Conservation (phyloP, 2,329 filamentous ascomycete species). For the Ascochyta clinopodiicola region DNA sequence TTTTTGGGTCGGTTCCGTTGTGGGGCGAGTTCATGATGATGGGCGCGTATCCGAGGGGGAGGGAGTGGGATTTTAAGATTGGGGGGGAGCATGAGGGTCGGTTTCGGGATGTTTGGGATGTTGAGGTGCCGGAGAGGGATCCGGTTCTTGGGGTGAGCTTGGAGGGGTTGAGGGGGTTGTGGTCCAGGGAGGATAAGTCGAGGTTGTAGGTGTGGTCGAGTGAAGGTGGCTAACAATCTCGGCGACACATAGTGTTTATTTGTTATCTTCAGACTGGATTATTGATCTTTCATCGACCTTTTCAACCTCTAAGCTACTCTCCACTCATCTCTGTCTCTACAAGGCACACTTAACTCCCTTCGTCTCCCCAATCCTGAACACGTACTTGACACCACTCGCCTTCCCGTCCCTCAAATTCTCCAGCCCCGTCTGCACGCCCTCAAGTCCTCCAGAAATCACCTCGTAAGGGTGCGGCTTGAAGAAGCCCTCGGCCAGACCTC, state of each 20-base stretch:
- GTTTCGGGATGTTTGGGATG: conserved; percentile 55
- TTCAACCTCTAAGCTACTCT: too few relatives aligned
- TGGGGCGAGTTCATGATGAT: conserved; percentile 61
- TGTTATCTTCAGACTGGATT: too few relatives aligned
- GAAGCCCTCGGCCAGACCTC: conserved; percentile 58
- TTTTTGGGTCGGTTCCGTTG: conserved; percentile 48
- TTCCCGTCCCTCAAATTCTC: conserved; percentile 64
- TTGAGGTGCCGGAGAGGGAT: conserved; percentile 55
- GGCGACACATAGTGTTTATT: too few relatives aligned
- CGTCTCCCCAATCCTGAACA: conserved; percentile 63
- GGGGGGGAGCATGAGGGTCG: conserved; percentile 54
- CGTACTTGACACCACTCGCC: conserved; percentile 69
- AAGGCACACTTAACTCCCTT: conserved; percentile 16
- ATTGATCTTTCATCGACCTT: too few relatives aligned
- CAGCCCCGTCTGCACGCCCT: conserved; percentile 61
- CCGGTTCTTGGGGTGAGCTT: conserved; percentile 52
- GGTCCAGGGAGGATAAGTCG: background rate
- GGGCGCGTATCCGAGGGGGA: conserved; percentile 61
- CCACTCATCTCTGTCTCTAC: conserved; percentile 5
- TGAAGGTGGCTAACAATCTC: too few relatives aligned
- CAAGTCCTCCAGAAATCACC: conserved; percentile 61
- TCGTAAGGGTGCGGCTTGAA: conserved; percentile 60
- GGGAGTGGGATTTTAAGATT: conserved; percentile 59
- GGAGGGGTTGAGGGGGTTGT: conserved; percentile 5
- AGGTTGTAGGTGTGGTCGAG: too few relatives aligned